Conservation (phyloP, 2,329 filamentous ascomycete genomes). For the Onygenales sp. region DNA sequence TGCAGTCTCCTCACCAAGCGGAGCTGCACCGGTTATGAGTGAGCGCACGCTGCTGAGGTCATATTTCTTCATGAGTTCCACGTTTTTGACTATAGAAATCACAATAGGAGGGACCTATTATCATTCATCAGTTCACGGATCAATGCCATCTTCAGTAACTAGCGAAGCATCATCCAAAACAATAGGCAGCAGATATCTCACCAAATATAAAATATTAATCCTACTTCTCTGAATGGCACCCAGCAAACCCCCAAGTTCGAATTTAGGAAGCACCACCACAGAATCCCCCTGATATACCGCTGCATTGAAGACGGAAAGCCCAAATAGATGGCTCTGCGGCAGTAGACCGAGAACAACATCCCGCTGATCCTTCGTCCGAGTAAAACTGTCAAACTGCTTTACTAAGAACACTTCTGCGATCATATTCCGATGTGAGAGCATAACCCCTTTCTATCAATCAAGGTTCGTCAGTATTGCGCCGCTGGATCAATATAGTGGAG, state of each 20-base stretch:
- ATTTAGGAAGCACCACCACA: slow-evolving; percentile 62
- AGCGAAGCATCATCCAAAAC: background rate
- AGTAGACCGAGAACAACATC: slow-evolving; percentile 53
- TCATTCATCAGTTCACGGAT: no score
- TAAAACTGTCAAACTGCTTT: slow-evolving; percentile 35
- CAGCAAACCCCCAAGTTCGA: slow-evolving; percentile 54
- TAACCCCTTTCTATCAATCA: slow-evolving; percentile 55
- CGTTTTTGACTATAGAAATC: slow-evolving; percentile 56
- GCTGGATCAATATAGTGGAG: background rate
- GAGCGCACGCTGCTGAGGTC: slow-evolving; percentile 56
- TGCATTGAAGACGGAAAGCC: slow-evolving; percentile 53
- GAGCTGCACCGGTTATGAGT: slow-evolving; percentile 62
- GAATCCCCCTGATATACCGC: slow-evolving; percentile 58
- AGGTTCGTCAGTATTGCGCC: no score
- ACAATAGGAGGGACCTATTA: slow-evolving; percentile 54
- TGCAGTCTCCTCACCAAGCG: slow-evolving; percentile 58
- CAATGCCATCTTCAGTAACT: no score
- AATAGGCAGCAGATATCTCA: slow-evolving; percentile 21
- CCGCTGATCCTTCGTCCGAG: slow-evolving; percentile 35
- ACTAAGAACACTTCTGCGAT: slow-evolving; percentile 61
- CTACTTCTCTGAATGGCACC: slow-evolving; percentile 53
- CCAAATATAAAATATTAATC: slow-evolving; percentile 55
- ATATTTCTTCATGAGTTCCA: slow-evolving; percentile 48
- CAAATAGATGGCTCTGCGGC: slow-evolving; percentile 68
- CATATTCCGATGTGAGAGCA: slow-evolving; percentile 63